Conservation (phyloP, 331 rosid species). For the Acacia pycnantha region DNA sequence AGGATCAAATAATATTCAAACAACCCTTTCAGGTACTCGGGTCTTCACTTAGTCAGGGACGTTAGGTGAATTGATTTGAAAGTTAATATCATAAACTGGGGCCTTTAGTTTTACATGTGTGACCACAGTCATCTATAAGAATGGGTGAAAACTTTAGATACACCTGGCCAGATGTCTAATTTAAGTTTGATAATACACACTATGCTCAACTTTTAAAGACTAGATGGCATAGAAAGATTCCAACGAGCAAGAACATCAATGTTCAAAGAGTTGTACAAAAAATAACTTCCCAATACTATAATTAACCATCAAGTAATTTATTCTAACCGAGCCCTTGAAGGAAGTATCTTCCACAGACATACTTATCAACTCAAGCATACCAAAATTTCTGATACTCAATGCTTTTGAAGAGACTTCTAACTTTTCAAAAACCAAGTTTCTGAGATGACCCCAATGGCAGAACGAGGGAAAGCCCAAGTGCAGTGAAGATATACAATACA, state of each 20-base stretch:
- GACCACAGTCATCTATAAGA: not conserved
- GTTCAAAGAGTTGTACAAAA: not conserved
- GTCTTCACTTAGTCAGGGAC: not conserved
- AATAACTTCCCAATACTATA: not conserved
- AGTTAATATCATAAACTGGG: not conserved
- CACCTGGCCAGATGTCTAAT: not conserved
- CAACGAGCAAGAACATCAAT: not conserved
- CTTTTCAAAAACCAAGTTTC: not conserved
- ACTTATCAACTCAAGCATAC: not conserved
- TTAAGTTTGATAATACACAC: not conserved
- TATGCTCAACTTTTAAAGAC: not conserved
- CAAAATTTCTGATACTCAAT: not conserved
- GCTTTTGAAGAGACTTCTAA: not conserved
- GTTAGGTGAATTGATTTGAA: not conserved
- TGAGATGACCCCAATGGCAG: not conserved
- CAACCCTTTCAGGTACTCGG: not conserved
- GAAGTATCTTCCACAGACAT: not conserved
- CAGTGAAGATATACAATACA: not conserved
- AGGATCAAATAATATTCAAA: not conserved
- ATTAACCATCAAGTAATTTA: not conserved
- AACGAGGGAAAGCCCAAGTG: not conserved
- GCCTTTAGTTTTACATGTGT: not conserved
- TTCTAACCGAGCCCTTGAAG: not conserved
- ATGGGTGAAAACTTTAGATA: not conserved
- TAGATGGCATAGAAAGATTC: not conserved